Percentiles rank a stretch among this genome's conserved stretches.
phyloP scores from a whole-genome alignment of 768 basidiomycete genomes.

The Pisolithus sp. region DNA sequence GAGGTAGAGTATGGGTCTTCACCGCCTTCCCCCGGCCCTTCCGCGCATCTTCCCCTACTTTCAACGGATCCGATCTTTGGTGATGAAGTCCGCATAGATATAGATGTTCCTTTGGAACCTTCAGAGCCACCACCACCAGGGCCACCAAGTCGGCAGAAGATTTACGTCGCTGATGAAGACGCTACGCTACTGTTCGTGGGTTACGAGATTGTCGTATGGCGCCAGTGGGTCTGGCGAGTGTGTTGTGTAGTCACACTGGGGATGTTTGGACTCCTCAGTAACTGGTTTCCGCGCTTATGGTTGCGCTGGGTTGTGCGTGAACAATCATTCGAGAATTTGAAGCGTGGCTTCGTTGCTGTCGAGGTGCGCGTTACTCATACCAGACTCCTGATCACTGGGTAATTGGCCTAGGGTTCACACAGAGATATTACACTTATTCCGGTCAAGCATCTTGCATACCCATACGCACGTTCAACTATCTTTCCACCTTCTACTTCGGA shows the following conservation, averaged over 20 bases:
- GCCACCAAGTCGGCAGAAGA: conserved; percentile 77
- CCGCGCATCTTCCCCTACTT: conserved; percentile 58
- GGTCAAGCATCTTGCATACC: conserved; percentile 61
- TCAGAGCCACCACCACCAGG: conserved; percentile 72
- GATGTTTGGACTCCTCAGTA: conserved; percentile 69
- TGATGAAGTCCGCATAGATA: conserved; percentile 77
- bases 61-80: conserved; percentile 75
- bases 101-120: conserved; percentile 58
- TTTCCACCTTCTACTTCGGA: conserved; percentile 45
- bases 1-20: conserved; percentile 71
- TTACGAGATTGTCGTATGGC: conserved; percentile 62
- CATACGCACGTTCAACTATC: conserved; percentile 73
- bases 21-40: conserved; percentile 49
- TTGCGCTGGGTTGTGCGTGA: conserved; percentile 80
- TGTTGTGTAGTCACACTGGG: conserved; percentile 68
- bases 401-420: conserved; percentile 60
- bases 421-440: conserved; percentile 77
- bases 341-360: conserved; percentile 74
- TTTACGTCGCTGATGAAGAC: conserved; percentile 88
- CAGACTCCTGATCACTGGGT: conserved; percentile 16
- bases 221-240: conserved; percentile 61
- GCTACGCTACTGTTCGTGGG: conserved; percentile 82
- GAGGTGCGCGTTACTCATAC: conserved; percentile 54
- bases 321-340: conserved; percentile 69
- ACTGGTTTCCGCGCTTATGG: conserved; percentile 94